A percentile compares a stretch with the other conserved stretches of the same genome.
Evolutionary conservation across 140 eudicot genomes (phyloP).

Genomic region (Erigeron philadelphicus): DNA sequence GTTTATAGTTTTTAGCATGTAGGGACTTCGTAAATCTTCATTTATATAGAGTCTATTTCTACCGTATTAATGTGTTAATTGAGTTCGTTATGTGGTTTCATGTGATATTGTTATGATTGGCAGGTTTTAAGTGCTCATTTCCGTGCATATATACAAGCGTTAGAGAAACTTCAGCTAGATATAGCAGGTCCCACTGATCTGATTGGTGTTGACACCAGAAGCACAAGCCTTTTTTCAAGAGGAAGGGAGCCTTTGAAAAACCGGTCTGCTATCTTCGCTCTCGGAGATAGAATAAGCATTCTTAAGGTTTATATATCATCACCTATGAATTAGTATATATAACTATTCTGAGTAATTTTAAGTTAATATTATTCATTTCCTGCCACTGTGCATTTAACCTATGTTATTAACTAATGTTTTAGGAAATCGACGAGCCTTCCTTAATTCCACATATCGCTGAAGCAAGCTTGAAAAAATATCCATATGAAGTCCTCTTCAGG

Average conservation of each 20-base stretch:
- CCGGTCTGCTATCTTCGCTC: constrained; percentile 96
- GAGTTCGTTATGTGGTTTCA: background rate
- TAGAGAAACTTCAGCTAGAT: constrained; percentile 83
- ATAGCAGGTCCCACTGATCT: constrained; percentile 91
- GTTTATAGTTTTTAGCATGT: too few relatives aligned
- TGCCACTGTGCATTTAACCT: constrained; percentile 21
- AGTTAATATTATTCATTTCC: constrained; percentile 12
- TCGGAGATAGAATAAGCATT: constrained; percentile 82
- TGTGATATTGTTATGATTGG: constrained; percentile 5
- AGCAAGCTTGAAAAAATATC: constrained; percentile 92
- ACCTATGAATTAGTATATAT: constrained; percentile 1
- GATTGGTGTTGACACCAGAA: constrained; percentile 87
- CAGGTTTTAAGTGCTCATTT: constrained; percentile 96
- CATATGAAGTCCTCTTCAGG: constrained; percentile 98
- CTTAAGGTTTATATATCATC: constrained; percentile 55
- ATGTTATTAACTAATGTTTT: constrained; percentile 26
- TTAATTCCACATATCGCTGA: constrained; percentile 98
- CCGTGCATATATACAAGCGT: constrained; percentile 90
- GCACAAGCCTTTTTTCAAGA: constrained; percentile 79
- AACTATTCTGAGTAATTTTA: background rate
- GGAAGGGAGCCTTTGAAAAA: constrained; percentile 94
- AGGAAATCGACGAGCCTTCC: constrained; percentile 97
- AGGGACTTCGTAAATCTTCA: background rate
- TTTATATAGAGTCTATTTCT: background rate
- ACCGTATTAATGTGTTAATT: constrained; percentile 3